A percentile compares a stretch with the other conserved stretches of the same genome.
Conservation (phyloP, 2,329 filamentous ascomycete species). For the Amesomyces nigricolor region DNA sequence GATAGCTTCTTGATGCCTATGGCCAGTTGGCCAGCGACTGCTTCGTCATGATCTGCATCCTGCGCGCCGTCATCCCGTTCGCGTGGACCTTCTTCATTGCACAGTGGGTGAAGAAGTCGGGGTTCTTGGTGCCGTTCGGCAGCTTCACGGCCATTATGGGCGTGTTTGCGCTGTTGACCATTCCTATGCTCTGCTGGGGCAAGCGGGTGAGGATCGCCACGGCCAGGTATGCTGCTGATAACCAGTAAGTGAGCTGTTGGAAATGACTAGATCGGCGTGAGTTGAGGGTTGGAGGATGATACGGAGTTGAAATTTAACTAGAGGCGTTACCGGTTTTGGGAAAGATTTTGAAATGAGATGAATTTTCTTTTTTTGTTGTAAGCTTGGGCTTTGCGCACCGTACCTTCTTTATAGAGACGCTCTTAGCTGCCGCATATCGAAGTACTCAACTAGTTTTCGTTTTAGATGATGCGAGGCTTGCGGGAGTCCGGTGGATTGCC, state of each 20-base stretch:
- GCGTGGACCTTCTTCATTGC: conserved; percentile 50
- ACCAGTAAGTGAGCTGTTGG: conserved; percentile 15
- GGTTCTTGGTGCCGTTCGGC: conserved; percentile 45
- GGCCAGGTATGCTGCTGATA: conserved; percentile 20
- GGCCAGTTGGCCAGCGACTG: conserved; percentile 43
- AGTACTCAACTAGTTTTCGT: no score
- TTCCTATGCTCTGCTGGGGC: conserved; percentile 33
- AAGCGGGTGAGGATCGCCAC: conserved; percentile 37
- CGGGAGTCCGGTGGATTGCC: no score
- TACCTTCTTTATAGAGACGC: no score
- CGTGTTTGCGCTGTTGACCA: conserved; percentile 37
- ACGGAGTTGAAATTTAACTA: no score
- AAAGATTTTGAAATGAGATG: neutral
- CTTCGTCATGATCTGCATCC: conserved; percentile 47
- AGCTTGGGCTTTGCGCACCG: no score
- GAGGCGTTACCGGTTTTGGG: no score
- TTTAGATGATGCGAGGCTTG: no score
- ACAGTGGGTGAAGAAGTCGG: conserved; percentile 40
- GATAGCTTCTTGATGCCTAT: conserved; percentile 48
- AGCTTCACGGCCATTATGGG: conserved; percentile 49
- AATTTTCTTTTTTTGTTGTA: no score
- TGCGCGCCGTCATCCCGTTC: conserved; percentile 45
- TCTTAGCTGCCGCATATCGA: no score
- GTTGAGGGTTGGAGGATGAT: no score
- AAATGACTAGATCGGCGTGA: neutral